Evolutionary conservation across 768 basidiomycete species (phyloP).

Genomic region (Rhodosporidiobolus sp.): DNA sequence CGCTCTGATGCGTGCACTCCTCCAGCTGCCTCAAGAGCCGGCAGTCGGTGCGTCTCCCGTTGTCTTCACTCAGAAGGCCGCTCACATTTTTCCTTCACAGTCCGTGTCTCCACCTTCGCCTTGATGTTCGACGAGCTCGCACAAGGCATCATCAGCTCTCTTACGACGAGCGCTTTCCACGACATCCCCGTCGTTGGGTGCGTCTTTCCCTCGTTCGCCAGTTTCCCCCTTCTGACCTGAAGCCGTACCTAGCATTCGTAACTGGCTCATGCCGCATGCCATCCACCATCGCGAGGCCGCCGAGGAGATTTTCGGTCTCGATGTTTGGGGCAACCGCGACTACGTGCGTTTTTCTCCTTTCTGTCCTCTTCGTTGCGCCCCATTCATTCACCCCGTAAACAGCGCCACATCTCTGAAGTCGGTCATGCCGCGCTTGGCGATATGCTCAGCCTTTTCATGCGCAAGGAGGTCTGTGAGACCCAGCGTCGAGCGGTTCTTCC

Average conservation of each 20-base stretch:
- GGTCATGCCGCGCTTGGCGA: constrained; percentile 19
- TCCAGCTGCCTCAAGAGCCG: constrained; percentile 23
- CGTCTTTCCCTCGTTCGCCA: background rate
- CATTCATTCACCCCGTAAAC: background rate
- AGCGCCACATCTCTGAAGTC: constrained; percentile 22
- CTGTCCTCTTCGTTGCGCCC: background rate
- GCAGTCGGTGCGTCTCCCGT: constrained; percentile 3
- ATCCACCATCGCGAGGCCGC: constrained; percentile 22
- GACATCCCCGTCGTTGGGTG: constrained; percentile 31
- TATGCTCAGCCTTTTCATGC: constrained; percentile 32
- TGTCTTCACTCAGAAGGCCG: background rate
- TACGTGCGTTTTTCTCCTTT: constrained; percentile 4
- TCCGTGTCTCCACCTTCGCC: constrained; percentile 15
- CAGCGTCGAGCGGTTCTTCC: background rate
- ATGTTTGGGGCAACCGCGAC: constrained; percentile 4
- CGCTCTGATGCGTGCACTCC: constrained; percentile 6
- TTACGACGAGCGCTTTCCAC: constrained; percentile 17
- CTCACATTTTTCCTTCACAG: background rate
- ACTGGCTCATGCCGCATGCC: constrained; percentile 28
- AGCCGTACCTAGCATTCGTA: constrained; percentile 8
- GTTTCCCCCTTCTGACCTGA: too few relatives aligned
- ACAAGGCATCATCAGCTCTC: background rate
- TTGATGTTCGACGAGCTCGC: constrained; percentile 25
- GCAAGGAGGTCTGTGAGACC: constrained; percentile 28
- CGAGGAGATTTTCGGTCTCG: constrained; percentile 11